A percentile compares a stretch with the other conserved stretches of the same genome.
Conservation (phyloP, 2,329 filamentous ascomycete genomes). For the Ascochyta viciae-villosae region DNA sequence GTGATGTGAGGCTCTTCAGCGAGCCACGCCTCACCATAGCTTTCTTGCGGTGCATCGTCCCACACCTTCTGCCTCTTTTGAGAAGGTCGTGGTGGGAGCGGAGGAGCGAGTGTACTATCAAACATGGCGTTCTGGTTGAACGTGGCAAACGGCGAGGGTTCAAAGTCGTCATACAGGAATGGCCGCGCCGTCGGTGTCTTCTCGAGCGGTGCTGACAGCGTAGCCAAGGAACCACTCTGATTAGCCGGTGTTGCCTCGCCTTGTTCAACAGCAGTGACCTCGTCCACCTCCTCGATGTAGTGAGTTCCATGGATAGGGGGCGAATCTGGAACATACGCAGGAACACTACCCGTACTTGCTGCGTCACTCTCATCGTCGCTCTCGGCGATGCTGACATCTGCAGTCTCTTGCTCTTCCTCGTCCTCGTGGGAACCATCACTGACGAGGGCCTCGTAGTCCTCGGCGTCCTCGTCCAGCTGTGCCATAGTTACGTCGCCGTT, state of each 20-base stretch:
- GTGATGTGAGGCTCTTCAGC: not conserved
- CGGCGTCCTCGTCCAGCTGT: not conserved
- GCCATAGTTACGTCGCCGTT: conserved; percentile 1
- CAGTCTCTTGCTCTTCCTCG: conserved; percentile 1
- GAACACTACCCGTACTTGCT: not conserved
- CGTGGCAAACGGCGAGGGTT: not conserved
- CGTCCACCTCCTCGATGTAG: not conserved
- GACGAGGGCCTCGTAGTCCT: not conserved
- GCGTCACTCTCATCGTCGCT: conserved; percentile 8
- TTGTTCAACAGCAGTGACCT: not conserved
- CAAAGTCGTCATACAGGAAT: not conserved
- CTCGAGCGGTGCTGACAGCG: not conserved
- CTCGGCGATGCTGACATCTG: not conserved
- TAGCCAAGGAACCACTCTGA: not conserved
- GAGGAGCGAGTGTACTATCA: conserved; percentile 9
- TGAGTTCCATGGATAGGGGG: not conserved
- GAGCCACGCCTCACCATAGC: not conserved
- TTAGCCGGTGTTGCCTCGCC: not conserved
- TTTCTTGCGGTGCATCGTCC: not conserved
- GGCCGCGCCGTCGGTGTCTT: not conserved
- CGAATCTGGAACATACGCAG: not conserved
- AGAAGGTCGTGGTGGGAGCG: conserved; percentile 26
- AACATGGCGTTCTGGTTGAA: not conserved
- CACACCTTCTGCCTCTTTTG: conserved; percentile 14
- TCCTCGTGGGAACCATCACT: not conserved